Evolutionary conservation across 768 basidiomycete genomes (phyloP).

Genomic region (Russula ochroleuca): DNA sequence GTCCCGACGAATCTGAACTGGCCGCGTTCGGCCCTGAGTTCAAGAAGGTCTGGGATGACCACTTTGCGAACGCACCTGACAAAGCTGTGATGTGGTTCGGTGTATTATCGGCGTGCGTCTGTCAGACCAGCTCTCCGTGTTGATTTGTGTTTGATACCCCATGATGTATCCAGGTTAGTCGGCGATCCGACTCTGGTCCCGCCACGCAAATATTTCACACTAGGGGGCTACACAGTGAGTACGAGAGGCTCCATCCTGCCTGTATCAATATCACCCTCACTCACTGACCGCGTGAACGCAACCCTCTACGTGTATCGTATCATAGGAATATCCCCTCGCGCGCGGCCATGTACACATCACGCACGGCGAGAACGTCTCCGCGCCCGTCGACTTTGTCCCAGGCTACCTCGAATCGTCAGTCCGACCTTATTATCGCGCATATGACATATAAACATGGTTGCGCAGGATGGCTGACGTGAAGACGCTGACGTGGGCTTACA

Average conservation of each 20-base stretch:
- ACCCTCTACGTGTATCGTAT: too few species aligned
- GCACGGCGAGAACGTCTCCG: slow-evolving; percentile 26
- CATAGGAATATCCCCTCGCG: slow-evolving; percentile 27
- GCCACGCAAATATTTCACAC: slow-evolving; percentile 29
- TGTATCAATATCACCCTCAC: not conserved
- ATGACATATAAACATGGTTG: too few species aligned
- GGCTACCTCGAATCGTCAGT: slow-evolving; percentile 29
- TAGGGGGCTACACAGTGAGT: slow-evolving; percentile 16
- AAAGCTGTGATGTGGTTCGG: slow-evolving; percentile 29
- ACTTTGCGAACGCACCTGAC: slow-evolving; percentile 29
- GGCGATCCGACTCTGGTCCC: not conserved
- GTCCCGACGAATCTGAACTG: slow-evolving; percentile 30
- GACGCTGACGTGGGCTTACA: slow-evolving; percentile 50
- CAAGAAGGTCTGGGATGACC: slow-evolving; percentile 28
- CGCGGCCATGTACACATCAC: slow-evolving; percentile 30
- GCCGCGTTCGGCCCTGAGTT: slow-evolving; percentile 30
- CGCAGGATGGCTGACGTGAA: slow-evolving; percentile 36
- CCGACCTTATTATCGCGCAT: not conserved
- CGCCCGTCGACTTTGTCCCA: slow-evolving; percentile 29
- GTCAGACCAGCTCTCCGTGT: too few species aligned
- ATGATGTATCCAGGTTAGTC: not conserved
- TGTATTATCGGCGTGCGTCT: slow-evolving; percentile 23
- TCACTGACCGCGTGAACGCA: not conserved
- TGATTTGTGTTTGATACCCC: not conserved
- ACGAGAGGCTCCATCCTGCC: not conserved